phyloP scores from a whole-genome alignment of 116 monocot species.

The Trichopus zeylanicus region DNA sequence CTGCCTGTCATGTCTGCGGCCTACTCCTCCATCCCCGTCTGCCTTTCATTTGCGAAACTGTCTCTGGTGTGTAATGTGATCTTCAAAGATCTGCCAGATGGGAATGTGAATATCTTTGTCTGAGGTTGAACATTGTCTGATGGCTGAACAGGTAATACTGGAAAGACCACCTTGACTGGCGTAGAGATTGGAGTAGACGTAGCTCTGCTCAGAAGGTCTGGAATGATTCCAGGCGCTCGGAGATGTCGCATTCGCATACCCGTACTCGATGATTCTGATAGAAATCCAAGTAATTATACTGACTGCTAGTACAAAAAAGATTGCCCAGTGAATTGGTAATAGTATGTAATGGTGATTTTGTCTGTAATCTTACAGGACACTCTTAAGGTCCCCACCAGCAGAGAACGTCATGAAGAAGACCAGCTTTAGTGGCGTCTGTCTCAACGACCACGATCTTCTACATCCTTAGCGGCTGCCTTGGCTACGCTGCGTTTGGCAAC shows the following conservation, averaged over 20 bases:
- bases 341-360: neutral
- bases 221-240: constrained; percentile 28
- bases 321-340: too few species aligned
- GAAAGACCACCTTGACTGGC: constrained; percentile 29
- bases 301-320: neutral
- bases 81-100: neutral
- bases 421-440: constrained; percentile 42
- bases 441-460: constrained; percentile 63
- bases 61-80: constrained; percentile 12
- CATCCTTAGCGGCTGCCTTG: constrained; percentile 62
- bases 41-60: constrained; percentile 21
- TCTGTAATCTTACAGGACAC: constrained; percentile 34
- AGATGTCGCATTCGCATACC: constrained; percentile 42
- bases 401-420: constrained; percentile 83
- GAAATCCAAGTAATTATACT: constrained; percentile 43
- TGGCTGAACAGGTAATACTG: constrained; percentile 11
- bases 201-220: constrained; percentile 19
- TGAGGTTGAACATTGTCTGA: too few species aligned
- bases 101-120: too few species aligned
- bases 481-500: constrained; percentile 63
- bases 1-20: constrained; percentile 58
- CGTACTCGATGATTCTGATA: constrained; percentile 43
- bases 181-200: constrained; percentile 19
- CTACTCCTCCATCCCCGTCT: constrained; percentile 48
- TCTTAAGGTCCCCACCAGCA: constrained; percentile 44